These are phyloP conservation scores for Dactylellina parvicollis DNA, from an alignment of 2,329 filamentous ascomycete genomes.

Conservation along the genomic window DNA sequence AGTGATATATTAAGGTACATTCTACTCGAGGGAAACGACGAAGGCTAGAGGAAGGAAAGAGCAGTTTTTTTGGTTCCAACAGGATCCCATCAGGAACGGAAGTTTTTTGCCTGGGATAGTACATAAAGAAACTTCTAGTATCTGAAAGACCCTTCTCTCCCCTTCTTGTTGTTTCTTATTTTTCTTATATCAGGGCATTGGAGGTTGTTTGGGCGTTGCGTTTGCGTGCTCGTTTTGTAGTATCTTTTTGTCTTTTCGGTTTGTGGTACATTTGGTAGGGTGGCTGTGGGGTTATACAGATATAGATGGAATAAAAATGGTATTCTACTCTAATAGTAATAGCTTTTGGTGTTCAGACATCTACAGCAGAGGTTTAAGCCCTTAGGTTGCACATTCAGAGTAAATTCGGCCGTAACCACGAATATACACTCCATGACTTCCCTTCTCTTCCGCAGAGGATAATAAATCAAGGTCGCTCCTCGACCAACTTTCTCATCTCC, in stretches of 20 bases:
- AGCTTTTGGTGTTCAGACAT: conserved; percentile 18
- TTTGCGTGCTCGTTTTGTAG: conserved; percentile 11
- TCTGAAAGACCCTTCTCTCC: not conserved
- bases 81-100: too few species aligned
- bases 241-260: not conserved
- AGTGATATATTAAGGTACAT: conserved; percentile 98
- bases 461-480: not conserved
- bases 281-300: not conserved
- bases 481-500: conserved; percentile 19
- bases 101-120: conserved; percentile 18
- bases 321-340: conserved; percentile 26
- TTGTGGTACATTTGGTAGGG: not conserved
- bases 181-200: conserved; percentile 33
- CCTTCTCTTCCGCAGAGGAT: not conserved
- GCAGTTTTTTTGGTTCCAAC: too few species aligned
- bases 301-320: conserved; percentile 27
- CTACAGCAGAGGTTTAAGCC: too few species aligned
- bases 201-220: conserved; percentile 51
- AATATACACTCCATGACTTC: too few species aligned
- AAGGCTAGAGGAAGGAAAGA: too few species aligned
- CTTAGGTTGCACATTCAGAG: too few species aligned
- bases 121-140: not conserved
- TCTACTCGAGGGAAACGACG: conserved; percentile 72
- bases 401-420: too few species aligned
- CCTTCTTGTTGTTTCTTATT: conserved; percentile 3